A percentile compares a stretch with the other conserved stretches of the same genome.
These are phyloP conservation scores for Nicotiana otophora DNA, from an alignment of 257 asterid genomes.

Conservation along the genomic window DNA sequence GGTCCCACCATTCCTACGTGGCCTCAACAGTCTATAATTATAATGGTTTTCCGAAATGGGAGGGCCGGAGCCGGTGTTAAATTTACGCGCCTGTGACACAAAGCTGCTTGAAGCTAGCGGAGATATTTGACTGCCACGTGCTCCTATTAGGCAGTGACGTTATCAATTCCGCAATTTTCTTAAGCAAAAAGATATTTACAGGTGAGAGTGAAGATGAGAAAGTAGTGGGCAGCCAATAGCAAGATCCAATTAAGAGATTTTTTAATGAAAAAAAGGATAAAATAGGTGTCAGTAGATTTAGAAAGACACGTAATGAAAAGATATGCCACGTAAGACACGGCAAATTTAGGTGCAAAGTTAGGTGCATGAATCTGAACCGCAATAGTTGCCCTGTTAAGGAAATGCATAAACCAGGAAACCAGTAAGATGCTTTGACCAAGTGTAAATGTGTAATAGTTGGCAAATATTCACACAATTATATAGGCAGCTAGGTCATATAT, in stretches of 20 bases:
- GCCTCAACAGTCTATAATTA: neutral
- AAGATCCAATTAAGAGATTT: conserved; percentile 5
- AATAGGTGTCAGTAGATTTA: conserved; percentile 16
- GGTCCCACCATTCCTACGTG: neutral
- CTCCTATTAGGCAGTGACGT: conserved; percentile 10
- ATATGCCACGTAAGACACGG: neutral
- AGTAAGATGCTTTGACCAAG: neutral
- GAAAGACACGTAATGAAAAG: conserved; percentile 25
- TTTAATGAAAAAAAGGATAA: neutral
- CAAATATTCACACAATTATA: neutral
- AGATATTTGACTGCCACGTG: conserved; percentile 16
- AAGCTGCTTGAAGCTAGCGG: neutral
- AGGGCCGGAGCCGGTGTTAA: conserved; percentile 12
- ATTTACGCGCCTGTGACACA: conserved; percentile 20
- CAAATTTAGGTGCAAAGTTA: no score
- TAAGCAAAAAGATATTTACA: conserved; percentile 29
- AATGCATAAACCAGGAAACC: neutral
- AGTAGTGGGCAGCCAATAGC: conserved; percentile 35
- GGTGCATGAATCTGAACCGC: neutral
- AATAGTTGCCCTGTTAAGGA: neutral
- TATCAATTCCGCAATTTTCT: conserved; percentile 15
- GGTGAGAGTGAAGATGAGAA: conserved; percentile 14
- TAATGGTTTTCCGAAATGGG: neutral
- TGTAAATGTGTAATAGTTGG: neutral
- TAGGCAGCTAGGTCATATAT: no score